phyloP scores from a whole-genome alignment of 208 protist genomes.

The Angomonas ambiguus region DNA sequence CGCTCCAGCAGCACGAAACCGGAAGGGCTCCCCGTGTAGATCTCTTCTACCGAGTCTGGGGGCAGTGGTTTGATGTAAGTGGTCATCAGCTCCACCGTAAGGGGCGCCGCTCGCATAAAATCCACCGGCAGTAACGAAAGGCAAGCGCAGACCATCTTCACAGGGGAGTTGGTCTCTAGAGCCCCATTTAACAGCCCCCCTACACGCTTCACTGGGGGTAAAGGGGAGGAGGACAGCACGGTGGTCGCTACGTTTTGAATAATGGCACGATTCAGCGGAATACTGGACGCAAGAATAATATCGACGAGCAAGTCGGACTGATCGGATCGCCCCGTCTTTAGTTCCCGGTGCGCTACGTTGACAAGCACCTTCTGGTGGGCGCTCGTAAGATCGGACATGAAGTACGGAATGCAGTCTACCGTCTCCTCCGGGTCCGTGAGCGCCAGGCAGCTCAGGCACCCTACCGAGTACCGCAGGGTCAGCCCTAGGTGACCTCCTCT shows the following conservation, averaged over 20 bases:
- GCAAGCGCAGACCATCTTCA: conserved; percentile 2
- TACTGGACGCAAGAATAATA: conserved; percentile 7
- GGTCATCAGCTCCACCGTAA: conserved; percentile 12
- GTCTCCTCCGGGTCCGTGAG: conserved; percentile 7
- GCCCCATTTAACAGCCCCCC: conserved; percentile 8
- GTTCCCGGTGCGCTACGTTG: conserved; percentile 14
- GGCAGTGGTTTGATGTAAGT: conserved; percentile 7
- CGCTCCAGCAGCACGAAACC: conserved; percentile 18
- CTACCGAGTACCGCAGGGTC: conserved; percentile 52
- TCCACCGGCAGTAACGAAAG: conserved; percentile 3
- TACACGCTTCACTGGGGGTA: conserved; percentile 10
- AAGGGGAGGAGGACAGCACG: not conserved
- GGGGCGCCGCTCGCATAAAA: conserved; percentile 7
- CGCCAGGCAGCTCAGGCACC: conserved; percentile 46
- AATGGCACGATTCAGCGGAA: conserved; percentile 1
- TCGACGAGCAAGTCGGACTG: not conserved
- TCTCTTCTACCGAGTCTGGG: not conserved
- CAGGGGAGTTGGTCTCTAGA: conserved; percentile 1
- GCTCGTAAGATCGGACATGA: conserved; percentile 33
- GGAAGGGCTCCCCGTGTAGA: conserved; percentile 7
- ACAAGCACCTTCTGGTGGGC: conserved; percentile 20
- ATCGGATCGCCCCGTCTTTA: conserved; percentile 9
- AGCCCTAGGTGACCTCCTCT: conserved; percentile 34
- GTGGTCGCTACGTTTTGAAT: conserved; percentile 3
- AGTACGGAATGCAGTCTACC: conserved; percentile 16